Evolutionary conservation across 257 asterid species (phyloP).

Genomic region (Ophiorrhiza pumila): DNA sequence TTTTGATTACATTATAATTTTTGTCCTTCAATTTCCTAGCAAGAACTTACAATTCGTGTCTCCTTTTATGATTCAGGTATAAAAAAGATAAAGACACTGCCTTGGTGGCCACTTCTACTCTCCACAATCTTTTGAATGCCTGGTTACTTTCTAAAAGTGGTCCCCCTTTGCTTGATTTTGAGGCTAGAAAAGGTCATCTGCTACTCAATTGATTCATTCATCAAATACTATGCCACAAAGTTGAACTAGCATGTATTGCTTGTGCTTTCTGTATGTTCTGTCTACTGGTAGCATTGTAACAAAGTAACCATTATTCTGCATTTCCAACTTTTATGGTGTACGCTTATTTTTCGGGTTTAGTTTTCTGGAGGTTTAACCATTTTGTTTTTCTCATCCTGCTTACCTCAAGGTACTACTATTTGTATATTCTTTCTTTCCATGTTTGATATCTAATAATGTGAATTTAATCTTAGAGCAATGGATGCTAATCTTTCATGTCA

Average conservation of each 20-base stretch:
- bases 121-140: constrained; percentile 78
- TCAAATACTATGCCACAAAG: not conserved
- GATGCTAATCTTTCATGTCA: too few species aligned
- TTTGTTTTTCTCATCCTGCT: too few species aligned
- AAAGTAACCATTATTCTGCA: too few species aligned
- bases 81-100: constrained; percentile 74
- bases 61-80: constrained; percentile 44
- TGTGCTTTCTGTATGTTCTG: not conserved
- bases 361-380: not conserved
- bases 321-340: too few species aligned
- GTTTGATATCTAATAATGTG: not conserved
- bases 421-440: not conserved
- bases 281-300: not conserved
- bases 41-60: constrained; percentile 1
- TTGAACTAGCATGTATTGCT: too few species aligned
- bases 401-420: not conserved
- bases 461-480: too few species aligned
- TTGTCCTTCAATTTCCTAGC: not conserved
- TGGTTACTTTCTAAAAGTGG: constrained; percentile 75
- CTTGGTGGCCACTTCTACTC: constrained; percentile 79
- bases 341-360: not conserved
- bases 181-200: constrained; percentile 45
- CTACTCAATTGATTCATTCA: not conserved
- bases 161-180: constrained; percentile 90
- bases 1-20: constrained; percentile 4